phyloP scores from a whole-genome alignment of 805 yeast genomes.

The Priceomyces castillae region DNA sequence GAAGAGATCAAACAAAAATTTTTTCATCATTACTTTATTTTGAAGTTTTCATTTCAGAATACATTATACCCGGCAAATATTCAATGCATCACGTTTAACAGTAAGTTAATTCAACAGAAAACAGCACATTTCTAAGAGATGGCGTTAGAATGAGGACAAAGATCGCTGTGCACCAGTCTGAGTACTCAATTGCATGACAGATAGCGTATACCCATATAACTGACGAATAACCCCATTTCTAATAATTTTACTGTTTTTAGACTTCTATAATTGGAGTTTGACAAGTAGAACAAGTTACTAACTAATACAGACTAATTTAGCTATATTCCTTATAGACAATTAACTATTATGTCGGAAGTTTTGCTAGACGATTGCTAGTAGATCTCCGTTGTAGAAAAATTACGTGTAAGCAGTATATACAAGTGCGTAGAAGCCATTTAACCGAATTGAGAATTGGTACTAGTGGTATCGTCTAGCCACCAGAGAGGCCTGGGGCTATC shows the following conservation, averaged over 20 bases:
- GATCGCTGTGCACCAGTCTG: slow-evolving; percentile 55
- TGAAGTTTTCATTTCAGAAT: not conserved
- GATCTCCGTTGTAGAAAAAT: not conserved
- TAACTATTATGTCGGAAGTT: not conserved
- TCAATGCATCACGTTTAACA: not conserved
- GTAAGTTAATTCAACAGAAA: not conserved
- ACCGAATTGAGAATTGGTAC: not conserved
- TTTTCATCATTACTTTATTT: not conserved
- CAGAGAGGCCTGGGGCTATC: no score
- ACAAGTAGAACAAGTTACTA: not conserved
- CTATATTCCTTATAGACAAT: not conserved
- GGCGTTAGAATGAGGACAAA: slow-evolving; percentile 35
- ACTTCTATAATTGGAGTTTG: not conserved
- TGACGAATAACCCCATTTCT: slow-evolving; percentile 22
- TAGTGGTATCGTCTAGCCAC: not conserved
- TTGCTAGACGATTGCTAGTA: not conserved
- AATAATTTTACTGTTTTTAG: not conserved
- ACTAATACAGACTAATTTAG: not conserved
- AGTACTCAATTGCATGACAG: slow-evolving; percentile 44
- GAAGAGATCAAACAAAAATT: not conserved
- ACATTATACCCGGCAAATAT: no score
- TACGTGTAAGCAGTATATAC: not conserved
- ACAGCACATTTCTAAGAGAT: not conserved
- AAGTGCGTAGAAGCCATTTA: not conserved
- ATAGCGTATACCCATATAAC: slow-evolving; percentile 49